Conservation (phyloP, 257 asterid species). For the Solanum dulcamara region DNA sequence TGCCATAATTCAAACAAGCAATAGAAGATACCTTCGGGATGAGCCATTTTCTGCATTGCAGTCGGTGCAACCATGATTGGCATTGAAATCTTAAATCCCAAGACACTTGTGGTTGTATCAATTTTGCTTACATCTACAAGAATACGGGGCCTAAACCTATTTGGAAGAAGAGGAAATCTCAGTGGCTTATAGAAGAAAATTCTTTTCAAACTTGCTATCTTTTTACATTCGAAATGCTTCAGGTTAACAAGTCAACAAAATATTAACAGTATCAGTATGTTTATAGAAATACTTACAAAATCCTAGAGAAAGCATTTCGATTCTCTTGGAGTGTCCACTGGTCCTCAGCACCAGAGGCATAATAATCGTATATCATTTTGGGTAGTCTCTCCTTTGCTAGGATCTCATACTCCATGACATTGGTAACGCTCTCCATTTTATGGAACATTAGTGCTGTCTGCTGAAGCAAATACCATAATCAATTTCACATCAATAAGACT, state of each 20-base stretch:
- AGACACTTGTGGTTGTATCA: constrained; percentile 41
- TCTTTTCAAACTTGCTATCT: not conserved
- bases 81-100: constrained; percentile 68
- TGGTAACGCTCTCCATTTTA: constrained; percentile 47
- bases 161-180: not conserved
- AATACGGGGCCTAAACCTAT: constrained; percentile 80
- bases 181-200: not conserved
- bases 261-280: not conserved
- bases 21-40: constrained; percentile 52
- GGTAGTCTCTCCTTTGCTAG: constrained; percentile 52
- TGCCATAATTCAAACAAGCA: not conserved
- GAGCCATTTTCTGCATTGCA: constrained; percentile 93
- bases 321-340: constrained; percentile 70
- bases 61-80: constrained; percentile 96
- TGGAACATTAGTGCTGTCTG: not conserved
- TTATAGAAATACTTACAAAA: constrained; percentile 31
- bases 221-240: not conserved
- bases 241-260: not conserved
- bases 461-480: not conserved
- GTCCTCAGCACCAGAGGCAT: constrained; percentile 70
- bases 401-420: constrained; percentile 53
- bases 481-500: not conserved
- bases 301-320: constrained; percentile 48
- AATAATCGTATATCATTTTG: constrained; percentile 61
- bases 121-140: constrained; percentile 66